Evolutionary conservation across 371 early-diverging fungal species (phyloP), one percentile per base, ranked within the genome.

Genomic region (Lichtheimia hyalospora): DNA sequence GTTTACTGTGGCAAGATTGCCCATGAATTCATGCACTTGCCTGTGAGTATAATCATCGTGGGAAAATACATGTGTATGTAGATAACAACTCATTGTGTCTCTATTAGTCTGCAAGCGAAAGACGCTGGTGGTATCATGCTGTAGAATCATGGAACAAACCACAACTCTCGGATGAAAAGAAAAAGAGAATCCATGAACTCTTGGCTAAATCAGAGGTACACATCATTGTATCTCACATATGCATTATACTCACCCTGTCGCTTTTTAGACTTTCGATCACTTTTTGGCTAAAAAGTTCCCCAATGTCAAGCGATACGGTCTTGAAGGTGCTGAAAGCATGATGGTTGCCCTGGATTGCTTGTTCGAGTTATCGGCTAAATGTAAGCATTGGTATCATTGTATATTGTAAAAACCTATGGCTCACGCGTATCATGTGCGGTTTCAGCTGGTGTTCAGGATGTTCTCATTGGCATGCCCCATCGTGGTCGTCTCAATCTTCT

Each of bases 311-410:
- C 85, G 98, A 15, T 98, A 96, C 62, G 98, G 98, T 14, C 73
- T 98, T 15, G 96, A 98, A 69, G 98, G 98, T 16, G 95, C 92
- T n/a, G 98, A 98, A 71, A 88, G 90, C 61, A 95, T 97, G 90
- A 93, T 96, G 86, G 89, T 94, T 0, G 94, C 90, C 6, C 70
- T 97, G 44, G 94, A 96, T 71, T 77, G 89, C 52, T 69, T 96
- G n/a, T 92, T 97, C 75, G 79, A 81, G 49, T 75, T 84, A 0
- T 84, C 87, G 49, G 86, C 81, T 21, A 75, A 83, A 60, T 62
- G 69, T 69, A 52, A 34, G 51, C n/a, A 18, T 16, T 18, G 18
- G n/a, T 40, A 12, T 10, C 39, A 7, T 0, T 6, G 16, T 10
- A 12, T 16, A 28, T n/a, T 3, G 34, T 12, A 52, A 20, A 25